These are phyloP conservation scores for Mallotus repandus DNA, from an alignment of 441 rosid species.

Conservation along the genomic window DNA sequence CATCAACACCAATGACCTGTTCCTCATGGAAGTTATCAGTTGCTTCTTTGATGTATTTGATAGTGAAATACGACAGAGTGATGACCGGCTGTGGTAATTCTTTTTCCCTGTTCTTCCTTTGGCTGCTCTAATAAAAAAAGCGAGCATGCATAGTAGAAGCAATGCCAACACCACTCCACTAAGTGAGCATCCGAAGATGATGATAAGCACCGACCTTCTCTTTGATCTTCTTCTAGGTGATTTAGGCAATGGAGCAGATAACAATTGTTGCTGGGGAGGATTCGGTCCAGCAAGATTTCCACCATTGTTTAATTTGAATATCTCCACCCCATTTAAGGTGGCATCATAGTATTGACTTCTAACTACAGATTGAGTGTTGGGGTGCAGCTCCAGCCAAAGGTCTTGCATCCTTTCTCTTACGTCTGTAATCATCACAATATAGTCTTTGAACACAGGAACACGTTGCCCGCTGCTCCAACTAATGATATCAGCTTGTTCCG, in stretches of 20 bases:
- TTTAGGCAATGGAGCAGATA: background rate
- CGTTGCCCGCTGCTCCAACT: no score
- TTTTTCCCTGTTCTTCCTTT: background rate
- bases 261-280: background rate
- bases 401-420: no score
- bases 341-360: no score
- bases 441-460: no score
- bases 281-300: slow-evolving; percentile 9
- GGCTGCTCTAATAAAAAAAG: slow-evolving; percentile 2
- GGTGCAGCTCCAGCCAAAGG: no score
- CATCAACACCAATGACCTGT: background rate
- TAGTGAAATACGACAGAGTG: background rate
- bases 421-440: no score
- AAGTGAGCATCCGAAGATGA: background rate
- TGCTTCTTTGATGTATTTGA: slow-evolving; percentile 10
- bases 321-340: no score
- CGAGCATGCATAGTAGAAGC: background rate
- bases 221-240: background rate
- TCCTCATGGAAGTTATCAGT: slow-evolving; percentile 16
- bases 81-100: background rate
- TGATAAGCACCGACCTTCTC: background rate
- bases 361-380: no score
- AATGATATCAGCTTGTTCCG: no score
- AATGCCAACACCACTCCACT: slow-evolving; percentile 1
- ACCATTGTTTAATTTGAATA: no score